Conservation (phyloP, 1,139 yeast species). For the Yamadazyma mexicana region DNA sequence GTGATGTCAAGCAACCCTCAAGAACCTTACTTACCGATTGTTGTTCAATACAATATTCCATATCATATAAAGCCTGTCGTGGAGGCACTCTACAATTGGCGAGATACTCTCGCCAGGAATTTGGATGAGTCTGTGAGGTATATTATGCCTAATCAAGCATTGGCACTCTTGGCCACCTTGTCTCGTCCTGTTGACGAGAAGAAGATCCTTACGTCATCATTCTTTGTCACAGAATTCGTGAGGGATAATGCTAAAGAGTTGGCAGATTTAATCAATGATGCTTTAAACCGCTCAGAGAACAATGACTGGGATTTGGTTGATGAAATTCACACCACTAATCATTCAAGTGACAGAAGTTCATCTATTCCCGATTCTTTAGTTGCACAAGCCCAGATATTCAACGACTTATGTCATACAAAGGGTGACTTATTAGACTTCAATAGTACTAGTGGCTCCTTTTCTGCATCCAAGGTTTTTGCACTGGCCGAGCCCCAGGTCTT, state of each 20-base stretch:
- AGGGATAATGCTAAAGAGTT: slow-evolving; percentile 57
- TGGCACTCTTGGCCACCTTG: slow-evolving; percentile 60
- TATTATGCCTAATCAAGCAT: slow-evolving; percentile 78
- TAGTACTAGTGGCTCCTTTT: background rate
- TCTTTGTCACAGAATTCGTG: slow-evolving; percentile 54
- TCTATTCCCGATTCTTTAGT: slow-evolving; percentile 5
- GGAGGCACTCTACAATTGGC: slow-evolving; percentile 72
- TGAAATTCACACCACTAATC: slow-evolving; percentile 9
- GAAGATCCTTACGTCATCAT: slow-evolving; percentile 56
- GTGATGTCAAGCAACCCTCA: slow-evolving; percentile 44
- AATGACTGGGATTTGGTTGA: slow-evolving; percentile 33
- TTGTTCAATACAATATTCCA: slow-evolving; percentile 68
- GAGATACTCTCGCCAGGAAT: slow-evolving; percentile 71
- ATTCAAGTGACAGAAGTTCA: background rate
- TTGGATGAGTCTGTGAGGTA: slow-evolving; percentile 84
- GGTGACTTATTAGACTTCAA: slow-evolving; percentile 4
- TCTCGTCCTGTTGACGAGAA: slow-evolving; percentile 56
- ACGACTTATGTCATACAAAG: slow-evolving; percentile 19
- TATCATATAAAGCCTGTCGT: slow-evolving; percentile 55
- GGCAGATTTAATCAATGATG: slow-evolving; percentile 51
- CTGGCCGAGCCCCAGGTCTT: background rate
- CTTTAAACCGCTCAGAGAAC: slow-evolving; percentile 30
- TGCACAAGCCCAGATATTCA: slow-evolving; percentile 14
- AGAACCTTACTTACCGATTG: slow-evolving; percentile 60
- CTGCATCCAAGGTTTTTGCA: slow-evolving; percentile 6